Conservation (phyloP, 2,329 filamentous ascomycete genomes). For the Canariomyces notabilis region DNA sequence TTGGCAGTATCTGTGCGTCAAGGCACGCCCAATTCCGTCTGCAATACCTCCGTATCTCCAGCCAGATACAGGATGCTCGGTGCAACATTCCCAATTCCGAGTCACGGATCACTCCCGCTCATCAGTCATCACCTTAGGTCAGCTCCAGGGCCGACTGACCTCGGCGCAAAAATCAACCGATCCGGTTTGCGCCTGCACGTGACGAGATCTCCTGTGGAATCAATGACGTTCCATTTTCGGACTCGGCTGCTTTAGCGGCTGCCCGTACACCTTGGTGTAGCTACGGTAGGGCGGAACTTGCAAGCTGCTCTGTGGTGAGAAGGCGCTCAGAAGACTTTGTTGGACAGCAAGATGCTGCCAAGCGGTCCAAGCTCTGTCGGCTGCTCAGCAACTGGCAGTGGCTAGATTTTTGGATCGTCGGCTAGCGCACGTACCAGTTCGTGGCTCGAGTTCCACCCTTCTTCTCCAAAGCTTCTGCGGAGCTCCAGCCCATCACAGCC, state of each 20-base stretch:
- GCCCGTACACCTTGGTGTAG: too few relatives aligned
- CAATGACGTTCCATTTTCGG: neutral
- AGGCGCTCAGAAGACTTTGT: neutral
- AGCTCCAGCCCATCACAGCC: neutral
- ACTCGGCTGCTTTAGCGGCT: neutral
- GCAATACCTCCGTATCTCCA: too few relatives aligned
- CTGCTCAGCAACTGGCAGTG: neutral
- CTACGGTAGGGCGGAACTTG: neutral
- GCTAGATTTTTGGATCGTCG: neutral
- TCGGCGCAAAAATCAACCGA: neutral
- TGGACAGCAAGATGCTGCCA: neutral
- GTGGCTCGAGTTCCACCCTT: neutral
- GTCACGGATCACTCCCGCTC: too few relatives aligned
- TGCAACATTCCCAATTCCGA: too few relatives aligned
- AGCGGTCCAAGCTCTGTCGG: constrained; percentile 1
- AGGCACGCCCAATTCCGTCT: too few relatives aligned
- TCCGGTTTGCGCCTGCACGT: neutral
- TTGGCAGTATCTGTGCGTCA: too few relatives aligned
- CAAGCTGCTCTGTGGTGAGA: neutral
- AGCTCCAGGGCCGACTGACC: neutral
- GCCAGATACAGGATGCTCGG: too few relatives aligned
- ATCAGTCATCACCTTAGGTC: too few relatives aligned
- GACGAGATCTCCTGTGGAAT: neutral
- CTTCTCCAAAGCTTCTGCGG: neutral
- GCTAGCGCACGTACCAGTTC: neutral